phyloP scores from a whole-genome alignment of 139 green algal genomes.

The Chlorella ohadii region DNA sequence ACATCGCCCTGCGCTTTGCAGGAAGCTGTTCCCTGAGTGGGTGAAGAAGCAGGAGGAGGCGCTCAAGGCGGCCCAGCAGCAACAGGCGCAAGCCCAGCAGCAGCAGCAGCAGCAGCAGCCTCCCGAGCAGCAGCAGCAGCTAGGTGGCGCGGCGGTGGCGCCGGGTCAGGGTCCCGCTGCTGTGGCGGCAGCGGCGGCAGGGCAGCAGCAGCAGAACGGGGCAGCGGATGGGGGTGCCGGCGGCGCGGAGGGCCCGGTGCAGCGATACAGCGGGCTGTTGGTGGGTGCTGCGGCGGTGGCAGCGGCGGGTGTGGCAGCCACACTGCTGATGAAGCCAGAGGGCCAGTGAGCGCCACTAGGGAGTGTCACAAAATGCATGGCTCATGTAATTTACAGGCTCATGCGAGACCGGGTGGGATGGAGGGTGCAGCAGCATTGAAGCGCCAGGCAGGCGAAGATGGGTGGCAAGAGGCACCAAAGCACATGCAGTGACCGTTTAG shows the following conservation, averaged over 20 bases:
- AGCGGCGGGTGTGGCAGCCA: constrained; percentile 15
- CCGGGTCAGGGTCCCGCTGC: not conserved
- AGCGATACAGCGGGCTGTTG: constrained; percentile 1
- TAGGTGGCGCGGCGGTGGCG: not conserved
- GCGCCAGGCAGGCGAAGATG: too few relatives aligned
- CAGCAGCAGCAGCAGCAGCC: constrained; percentile 1
- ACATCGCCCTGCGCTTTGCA: not conserved
- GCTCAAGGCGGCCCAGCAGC: not conserved
- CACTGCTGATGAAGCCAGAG: constrained; percentile 8
- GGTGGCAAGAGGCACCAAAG: too few relatives aligned
- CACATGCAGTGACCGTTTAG: too few relatives aligned
- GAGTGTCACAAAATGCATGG: too few relatives aligned
- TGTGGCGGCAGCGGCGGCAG: not conserved
- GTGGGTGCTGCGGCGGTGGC: constrained; percentile 20
- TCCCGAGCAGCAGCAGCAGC: not conserved
- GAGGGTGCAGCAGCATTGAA: too few relatives aligned
- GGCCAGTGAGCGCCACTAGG: too few relatives aligned
- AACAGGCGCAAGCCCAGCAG: not conserved
- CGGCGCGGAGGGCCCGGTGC: not conserved
- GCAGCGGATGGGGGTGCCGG: not conserved
- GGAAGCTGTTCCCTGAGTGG: constrained; percentile 83
- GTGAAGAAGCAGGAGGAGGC: constrained; percentile 53
- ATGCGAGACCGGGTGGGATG: too few relatives aligned
- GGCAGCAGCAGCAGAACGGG: constrained; percentile 10
- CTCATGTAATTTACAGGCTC: too few relatives aligned